A percentile compares a stretch with the other conserved stretches of the same genome.
Conservation (phyloP, 2,329 filamentous ascomycete species). For the Pestalotiopsis sp. region DNA sequence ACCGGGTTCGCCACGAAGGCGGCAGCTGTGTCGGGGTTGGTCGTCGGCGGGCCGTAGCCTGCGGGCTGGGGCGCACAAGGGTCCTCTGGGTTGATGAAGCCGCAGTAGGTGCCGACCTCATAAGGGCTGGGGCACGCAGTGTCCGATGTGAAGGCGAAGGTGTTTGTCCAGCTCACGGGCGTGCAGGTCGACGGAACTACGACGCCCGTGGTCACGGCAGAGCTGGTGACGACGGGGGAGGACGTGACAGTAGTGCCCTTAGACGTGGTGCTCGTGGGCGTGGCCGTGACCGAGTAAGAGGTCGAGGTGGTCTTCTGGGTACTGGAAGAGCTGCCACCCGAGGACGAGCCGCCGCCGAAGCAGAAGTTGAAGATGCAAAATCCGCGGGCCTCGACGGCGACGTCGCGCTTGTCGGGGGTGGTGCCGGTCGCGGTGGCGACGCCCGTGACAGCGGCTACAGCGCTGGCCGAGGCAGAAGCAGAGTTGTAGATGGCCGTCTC, state of each 20-base stretch:
- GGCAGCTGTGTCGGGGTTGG: conserved; percentile 10
- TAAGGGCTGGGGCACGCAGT: conserved; percentile 30
- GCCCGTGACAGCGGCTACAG: conserved; percentile 10
- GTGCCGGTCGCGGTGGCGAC: conserved; percentile 10
- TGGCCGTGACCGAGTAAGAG: neutral
- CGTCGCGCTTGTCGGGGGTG: conserved; percentile 3
- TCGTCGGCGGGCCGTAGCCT: conserved; percentile 11
- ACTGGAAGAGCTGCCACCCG: neutral
- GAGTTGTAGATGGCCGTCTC: conserved; percentile 14
- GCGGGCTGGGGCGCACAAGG: conserved; percentile 37
- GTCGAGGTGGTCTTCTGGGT: neutral
- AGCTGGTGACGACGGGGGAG: conserved; percentile 1
- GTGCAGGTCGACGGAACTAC: conserved; percentile 16
- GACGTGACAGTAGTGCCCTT: neutral
- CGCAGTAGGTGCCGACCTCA: conserved; percentile 36
- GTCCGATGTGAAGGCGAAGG: conserved; percentile 21
- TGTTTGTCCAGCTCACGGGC: conserved; percentile 18
- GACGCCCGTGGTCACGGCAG: neutral
- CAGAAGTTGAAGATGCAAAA: conserved; percentile 11
- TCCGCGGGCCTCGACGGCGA: neutral
- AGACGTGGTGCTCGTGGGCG: neutral
- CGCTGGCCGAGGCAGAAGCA: conserved; percentile 9
- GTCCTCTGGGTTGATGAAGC: conserved; percentile 40
- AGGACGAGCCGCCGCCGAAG: neutral
- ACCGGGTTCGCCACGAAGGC: conserved; percentile 12